Conservation (phyloP, 176 grass and related monocot genomes). For the Luzula sylvatica region DNA sequence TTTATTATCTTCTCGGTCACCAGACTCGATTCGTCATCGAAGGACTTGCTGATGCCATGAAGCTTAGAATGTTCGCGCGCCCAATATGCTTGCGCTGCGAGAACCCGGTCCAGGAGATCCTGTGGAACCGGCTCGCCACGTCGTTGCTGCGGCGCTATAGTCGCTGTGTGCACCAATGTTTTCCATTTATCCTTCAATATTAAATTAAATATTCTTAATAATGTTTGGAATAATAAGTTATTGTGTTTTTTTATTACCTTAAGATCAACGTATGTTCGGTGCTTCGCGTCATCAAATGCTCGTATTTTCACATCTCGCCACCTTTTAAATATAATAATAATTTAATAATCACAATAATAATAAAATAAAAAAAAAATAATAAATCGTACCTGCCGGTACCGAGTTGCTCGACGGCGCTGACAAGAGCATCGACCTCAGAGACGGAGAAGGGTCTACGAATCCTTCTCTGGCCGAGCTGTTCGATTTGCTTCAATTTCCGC, state of each 20-base stretch:
- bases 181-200: constrained; percentile 72
- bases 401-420: constrained; percentile 58
- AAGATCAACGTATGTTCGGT: constrained; percentile 87
- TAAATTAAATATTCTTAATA: not conserved
- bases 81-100: constrained; percentile 59
- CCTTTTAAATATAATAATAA: constrained; percentile 20
- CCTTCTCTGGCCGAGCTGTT: constrained; percentile 39
- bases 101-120: constrained; percentile 58
- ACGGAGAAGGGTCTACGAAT: constrained; percentile 63
- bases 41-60: constrained; percentile 16
- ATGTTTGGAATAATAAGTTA: too few relatives aligned
- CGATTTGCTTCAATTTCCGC: constrained; percentile 24
- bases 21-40: constrained; percentile 22
- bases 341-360: not conserved
- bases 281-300: constrained; percentile 51
- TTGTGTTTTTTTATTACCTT: constrained; percentile 39
- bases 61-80: constrained; percentile 46
- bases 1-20: constrained; percentile 1
- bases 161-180: constrained; percentile 73
- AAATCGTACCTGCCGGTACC: constrained; percentile 70
- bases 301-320: constrained; percentile 75
- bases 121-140: constrained; percentile 67
- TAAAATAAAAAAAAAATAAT: not conserved
- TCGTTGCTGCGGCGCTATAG: constrained; percentile 58
- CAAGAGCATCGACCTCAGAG: constrained; percentile 56